Evolutionary conservation across 2,329 filamentous ascomycete genomes (phyloP), one percentile per base, ranked within the genome.

Genomic region (Arthrinium puccinioides): DNA sequence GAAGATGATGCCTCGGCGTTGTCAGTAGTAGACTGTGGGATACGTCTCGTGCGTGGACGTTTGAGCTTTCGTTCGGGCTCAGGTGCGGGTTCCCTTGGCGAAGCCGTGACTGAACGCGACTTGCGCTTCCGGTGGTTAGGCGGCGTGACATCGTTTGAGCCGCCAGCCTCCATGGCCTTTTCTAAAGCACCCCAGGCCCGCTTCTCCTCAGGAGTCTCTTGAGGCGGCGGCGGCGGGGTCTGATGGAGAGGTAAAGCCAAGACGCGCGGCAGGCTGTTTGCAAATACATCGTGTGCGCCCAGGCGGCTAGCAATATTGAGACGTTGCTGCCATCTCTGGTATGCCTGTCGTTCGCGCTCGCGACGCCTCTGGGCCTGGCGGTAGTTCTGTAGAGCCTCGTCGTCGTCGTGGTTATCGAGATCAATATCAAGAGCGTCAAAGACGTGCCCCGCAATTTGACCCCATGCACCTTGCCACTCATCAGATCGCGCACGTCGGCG

Each of bases 121-220:
- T 87, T 92, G 36, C 88, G 79, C 63, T 95, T 88, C 41, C 85
- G 79, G 36, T 69, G 66, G 43, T 65, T 70, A 28, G 73, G 61
- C 24, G 73, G 61, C 21, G 46, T 41, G 2, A 52, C 33, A 36
- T 52, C 60, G 20, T 63, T 57, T 31, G 70, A 60, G 43, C 66
- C 70, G 45, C 84, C 74, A 14, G 76, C 72, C 43, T 89, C 82
- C 45, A 87, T 76, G 29, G 86, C 88, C 57, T 82, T 85, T 49
- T 96, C 89, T 44, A 97, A 82, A 15, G 85, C 87, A 44, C 88
- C 87, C 92, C 90, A 96, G 4, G 90, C 87, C 40, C 80, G 74
- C 37, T 83, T 72, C 59, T 94, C 88, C 49, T 95, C 88, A 28
- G 81, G 66, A 7, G 83, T 84, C 59, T 94, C 85, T 25, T 78